Evolutionary conservation across 1,284 basidiomycete species (phyloP).

Genomic region (Tremellales sp.): DNA sequence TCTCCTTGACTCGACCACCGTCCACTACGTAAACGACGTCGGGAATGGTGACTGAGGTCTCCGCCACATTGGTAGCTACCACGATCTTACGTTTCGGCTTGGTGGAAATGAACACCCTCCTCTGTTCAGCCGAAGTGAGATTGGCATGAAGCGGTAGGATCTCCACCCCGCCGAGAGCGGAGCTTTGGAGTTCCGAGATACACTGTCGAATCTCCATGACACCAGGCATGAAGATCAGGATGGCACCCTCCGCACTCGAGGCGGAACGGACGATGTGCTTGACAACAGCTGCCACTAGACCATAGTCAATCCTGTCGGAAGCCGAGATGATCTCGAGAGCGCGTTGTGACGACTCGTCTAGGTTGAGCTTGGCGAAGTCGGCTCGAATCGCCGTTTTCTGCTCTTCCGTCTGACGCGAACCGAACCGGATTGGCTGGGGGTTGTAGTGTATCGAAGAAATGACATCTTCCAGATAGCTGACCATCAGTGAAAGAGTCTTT

Average conservation of each 20-base stretch:
- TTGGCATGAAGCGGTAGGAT: conserved; percentile 87
- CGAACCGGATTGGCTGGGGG: conserved; percentile 42
- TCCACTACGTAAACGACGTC: conserved; percentile 84
- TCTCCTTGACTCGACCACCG: conserved; percentile 85
- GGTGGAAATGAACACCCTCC: conserved; percentile 70
- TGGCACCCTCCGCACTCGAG: conserved; percentile 55
- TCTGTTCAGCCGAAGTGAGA: conserved; percentile 78
- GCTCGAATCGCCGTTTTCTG: conserved; percentile 54
- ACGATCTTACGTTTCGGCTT: conserved; percentile 75
- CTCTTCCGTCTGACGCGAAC: conserved; percentile 54
- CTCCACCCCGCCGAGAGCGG: conserved; percentile 52
- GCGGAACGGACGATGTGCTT: conserved; percentile 61
- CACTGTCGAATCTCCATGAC: conserved; percentile 82
- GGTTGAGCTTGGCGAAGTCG: conserved; percentile 55
- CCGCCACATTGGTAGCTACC: conserved; percentile 75
- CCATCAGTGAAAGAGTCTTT: neutral
- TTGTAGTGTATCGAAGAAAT: conserved; percentile 56
- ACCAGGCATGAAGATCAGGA: conserved; percentile 85
- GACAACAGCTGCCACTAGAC: conserved; percentile 68
- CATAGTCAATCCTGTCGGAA: conserved; percentile 68
- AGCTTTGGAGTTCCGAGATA: conserved; percentile 60
- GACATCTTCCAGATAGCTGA: conserved; percentile 78
- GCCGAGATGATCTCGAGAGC: conserved; percentile 62
- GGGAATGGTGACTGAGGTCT: conserved; percentile 93
- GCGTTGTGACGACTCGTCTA: conserved; percentile 56